Percentiles rank a stretch among this genome's conserved stretches.
These are phyloP conservation scores for Chenopodium album DNA, from an alignment of 148 eudicot species.

Conservation along the genomic window DNA sequence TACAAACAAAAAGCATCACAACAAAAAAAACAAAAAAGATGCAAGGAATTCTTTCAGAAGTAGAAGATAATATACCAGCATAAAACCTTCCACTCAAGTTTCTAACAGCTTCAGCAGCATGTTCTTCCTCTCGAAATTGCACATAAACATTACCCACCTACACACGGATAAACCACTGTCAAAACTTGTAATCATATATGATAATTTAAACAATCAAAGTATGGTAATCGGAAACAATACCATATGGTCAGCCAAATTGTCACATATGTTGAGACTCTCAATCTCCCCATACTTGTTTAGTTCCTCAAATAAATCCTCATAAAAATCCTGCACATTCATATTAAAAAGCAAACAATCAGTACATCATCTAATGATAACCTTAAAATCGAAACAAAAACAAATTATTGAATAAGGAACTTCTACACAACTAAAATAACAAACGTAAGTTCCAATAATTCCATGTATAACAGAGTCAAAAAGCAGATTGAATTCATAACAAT, in stretches of 20 bases:
- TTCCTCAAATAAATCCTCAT: constrained; percentile 90
- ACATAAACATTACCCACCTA: constrained; percentile 96
- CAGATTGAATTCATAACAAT: too few species aligned
- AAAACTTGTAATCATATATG: not conserved
- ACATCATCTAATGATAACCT: not conserved
- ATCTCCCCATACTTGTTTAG: constrained; percentile 90
- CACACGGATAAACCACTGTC: constrained; percentile 3
- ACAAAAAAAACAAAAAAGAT: too few species aligned
- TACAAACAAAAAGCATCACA: not conserved
- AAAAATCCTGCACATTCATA: constrained; percentile 63
- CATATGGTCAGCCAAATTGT: constrained; percentile 96
- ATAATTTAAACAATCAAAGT: not conserved
- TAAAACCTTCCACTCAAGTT: constrained; percentile 83
- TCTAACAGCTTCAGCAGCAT: constrained; percentile 78
- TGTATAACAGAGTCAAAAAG: not conserved
- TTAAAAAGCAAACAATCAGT: constrained; percentile 12
- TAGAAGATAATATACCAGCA: constrained; percentile 53
- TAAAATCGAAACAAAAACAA: not conserved
- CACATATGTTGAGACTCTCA: constrained; percentile 86
- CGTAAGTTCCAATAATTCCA: not conserved
- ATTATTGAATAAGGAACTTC: not conserved
- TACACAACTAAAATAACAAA: not conserved
- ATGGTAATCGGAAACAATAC: constrained; percentile 28
- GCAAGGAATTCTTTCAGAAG: not conserved
- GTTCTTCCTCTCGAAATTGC: constrained; percentile 94